phyloP scores from a whole-genome alignment of 306 rosid genomes.

The Albizia julibrissin region DNA sequence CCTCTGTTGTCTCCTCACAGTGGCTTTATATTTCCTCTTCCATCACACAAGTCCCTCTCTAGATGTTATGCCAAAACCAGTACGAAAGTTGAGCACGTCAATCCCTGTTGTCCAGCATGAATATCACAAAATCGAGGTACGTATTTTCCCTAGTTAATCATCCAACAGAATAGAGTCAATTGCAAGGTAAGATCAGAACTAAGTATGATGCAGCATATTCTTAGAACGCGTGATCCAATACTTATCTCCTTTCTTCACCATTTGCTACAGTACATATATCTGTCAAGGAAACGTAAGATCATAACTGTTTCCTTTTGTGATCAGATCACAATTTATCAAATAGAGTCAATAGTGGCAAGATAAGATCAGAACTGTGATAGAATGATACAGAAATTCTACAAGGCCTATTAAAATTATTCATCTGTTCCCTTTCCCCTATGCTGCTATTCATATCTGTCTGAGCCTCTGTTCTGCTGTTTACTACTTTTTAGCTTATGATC shows the following conservation, averaged over 20 bases:
- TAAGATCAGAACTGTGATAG: conserved; percentile 22
- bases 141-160: conserved; percentile 21
- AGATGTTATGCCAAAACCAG: conserved; percentile 28
- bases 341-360: conserved; percentile 1
- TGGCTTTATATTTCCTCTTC: conserved; percentile 50
- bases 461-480: neutral
- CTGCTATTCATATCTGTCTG: neutral
- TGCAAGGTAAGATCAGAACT: conserved; percentile 15
- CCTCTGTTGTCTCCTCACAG: conserved; percentile 52
- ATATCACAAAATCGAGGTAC: conserved; percentile 46
- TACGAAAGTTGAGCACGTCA: conserved; percentile 53
- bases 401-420: conserved; percentile 2
- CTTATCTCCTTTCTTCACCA: conserved; percentile 17
- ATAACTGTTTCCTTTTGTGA: conserved; percentile 3
- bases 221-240: neutral
- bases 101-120: conserved; percentile 18
- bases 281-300: neutral
- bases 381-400: neutral
- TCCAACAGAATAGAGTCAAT: conserved; percentile 5
- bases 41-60: conserved; percentile 41
- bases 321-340: neutral
- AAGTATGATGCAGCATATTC: conserved; percentile 12
- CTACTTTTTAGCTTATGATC: neutral
- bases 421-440: conserved; percentile 13
- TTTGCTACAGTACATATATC: neutral